Base-by-base conservation (phyloP, 371 early-diverging fungal genomes). In the Mortierella sp. region DNA sequence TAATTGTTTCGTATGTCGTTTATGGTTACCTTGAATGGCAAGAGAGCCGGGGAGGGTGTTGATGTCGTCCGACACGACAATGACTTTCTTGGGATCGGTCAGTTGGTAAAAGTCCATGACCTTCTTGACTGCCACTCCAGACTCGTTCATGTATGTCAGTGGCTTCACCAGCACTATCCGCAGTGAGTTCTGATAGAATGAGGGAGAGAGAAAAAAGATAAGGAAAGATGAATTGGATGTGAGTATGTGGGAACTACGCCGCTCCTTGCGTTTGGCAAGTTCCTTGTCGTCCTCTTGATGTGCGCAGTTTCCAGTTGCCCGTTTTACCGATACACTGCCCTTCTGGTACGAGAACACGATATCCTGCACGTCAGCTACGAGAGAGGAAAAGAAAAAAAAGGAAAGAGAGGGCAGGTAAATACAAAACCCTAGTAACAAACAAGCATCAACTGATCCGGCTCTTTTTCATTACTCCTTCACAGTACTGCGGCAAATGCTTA, bases 161-260 rank as follows among this genome's bases (percentile, higher is more conserved):
- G 91, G 91, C 70, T 91, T 91, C n/a, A 86, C 86, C 41, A 91
- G 61, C 24, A 91, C 68, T 41, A 91, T 70, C 53, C 90, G 87
- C n/a, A 85, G 77, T 3, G 86, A 86, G 55, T 87, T 87, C 85
- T 87, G 68, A 39, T 34, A 24, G 13, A 41, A 65, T 13, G 10
- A 71, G 26, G 26, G 29, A 48, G 40, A 63, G 22, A 26, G 52
- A 52, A 52, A 34, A 31, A 26, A 13, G 47, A 6, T 29, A n/a
- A n/a, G n/a, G n/a, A n/a, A n/a, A n/a, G n/a, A n/a, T n/a, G n/a
- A n/a, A n/a, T n/a, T n/a, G n/a, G n/a, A n/a, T 10, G 26, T 37
- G 24, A n/a, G 8, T 52, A 4, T 6, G 2, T 10, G 34, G 40
- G 29, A 26, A 67, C 40, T 13, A 22, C 22, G 45, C 2, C n/a